phyloP scores from a whole-genome alignment of 768 basidiomycete species.

The Lactifluus volemus region DNA sequence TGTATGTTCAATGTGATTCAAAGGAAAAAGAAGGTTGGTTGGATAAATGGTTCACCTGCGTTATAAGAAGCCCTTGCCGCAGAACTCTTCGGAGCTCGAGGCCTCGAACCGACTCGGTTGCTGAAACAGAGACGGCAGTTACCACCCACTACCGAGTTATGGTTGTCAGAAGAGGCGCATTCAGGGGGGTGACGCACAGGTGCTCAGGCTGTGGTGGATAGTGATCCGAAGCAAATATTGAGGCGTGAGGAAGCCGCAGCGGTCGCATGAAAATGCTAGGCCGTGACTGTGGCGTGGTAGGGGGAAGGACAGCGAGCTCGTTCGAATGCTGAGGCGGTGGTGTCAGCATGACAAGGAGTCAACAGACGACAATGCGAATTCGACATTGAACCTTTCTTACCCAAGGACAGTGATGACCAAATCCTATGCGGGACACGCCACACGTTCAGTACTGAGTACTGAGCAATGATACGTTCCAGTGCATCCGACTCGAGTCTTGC shows the following conservation, averaged over 20 bases:
- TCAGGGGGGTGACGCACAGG: too few relatives aligned
- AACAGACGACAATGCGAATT: not conserved
- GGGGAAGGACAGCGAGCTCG: too few relatives aligned
- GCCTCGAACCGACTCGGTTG: constrained; percentile 36
- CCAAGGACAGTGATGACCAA: constrained; percentile 24
- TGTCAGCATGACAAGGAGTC: not conserved
- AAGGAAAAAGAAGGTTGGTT: not conserved
- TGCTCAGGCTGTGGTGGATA: too few relatives aligned
- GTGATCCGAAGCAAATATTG: too few relatives aligned
- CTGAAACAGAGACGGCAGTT: constrained; percentile 29
- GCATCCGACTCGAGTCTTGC: constrained; percentile 18
- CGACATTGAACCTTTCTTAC: not conserved
- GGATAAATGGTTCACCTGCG: not conserved
- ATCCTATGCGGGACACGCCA: constrained; percentile 20
- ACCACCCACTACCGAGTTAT: constrained; percentile 45
- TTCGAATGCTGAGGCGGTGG: too few relatives aligned
- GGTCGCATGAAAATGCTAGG: too few relatives aligned
- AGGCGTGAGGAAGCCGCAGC: too few relatives aligned
- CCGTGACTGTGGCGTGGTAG: too few relatives aligned
- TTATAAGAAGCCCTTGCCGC: constrained; percentile 65
- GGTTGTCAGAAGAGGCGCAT: constrained; percentile 45
- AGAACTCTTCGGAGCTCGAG: constrained; percentile 45
- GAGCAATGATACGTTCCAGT: constrained; percentile 21
- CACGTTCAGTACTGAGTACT: not conserved
- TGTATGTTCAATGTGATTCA: not conserved